Conservation (phyloP, 495 filamentous ascomycete genomes). For the Hypoxylon fragiforme region DNA sequence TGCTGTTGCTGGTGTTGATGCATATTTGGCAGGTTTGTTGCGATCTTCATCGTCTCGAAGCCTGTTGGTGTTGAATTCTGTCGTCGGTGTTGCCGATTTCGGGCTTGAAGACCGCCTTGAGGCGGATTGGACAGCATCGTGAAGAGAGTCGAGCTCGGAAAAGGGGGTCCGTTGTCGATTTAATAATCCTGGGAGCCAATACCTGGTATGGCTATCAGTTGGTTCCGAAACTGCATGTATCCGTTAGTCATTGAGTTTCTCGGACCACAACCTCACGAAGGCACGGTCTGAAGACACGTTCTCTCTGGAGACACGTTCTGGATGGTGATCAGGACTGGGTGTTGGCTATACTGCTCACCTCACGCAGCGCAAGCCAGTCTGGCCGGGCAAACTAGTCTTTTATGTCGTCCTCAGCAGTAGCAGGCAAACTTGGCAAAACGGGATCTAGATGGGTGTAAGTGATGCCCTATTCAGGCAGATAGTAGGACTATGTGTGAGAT, state of each 20-base stretch:
- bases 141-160: constrained; percentile 64
- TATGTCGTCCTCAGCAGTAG: constrained; percentile 49
- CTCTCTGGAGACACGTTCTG: neutral
- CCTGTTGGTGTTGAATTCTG: constrained; percentile 83
- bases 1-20: constrained; percentile 46
- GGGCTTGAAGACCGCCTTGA: constrained; percentile 63
- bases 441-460: constrained; percentile 37
- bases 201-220: constrained; percentile 52
- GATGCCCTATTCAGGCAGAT: constrained; percentile 28
- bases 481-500: constrained; percentile 5
- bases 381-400: constrained; percentile 56
- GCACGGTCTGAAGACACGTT: too few relatives aligned
- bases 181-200: constrained; percentile 41
- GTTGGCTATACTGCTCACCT: constrained; percentile 54
- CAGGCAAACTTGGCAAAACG: constrained; percentile 41
- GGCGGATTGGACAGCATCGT: constrained; percentile 77
- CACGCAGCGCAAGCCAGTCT: constrained; percentile 75
- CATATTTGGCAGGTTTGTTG: constrained; percentile 60
- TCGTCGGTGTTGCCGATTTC: constrained; percentile 77
- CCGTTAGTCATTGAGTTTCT: constrained; percentile 24
- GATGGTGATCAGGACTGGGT: too few relatives aligned
- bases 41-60: constrained; percentile 69
- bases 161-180: constrained; percentile 48
- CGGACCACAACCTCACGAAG: too few relatives aligned
- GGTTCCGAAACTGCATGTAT: constrained; percentile 57